Conservation (phyloP, 495 filamentous ascomycete genomes). For the Hypoxylon cercidicola region DNA sequence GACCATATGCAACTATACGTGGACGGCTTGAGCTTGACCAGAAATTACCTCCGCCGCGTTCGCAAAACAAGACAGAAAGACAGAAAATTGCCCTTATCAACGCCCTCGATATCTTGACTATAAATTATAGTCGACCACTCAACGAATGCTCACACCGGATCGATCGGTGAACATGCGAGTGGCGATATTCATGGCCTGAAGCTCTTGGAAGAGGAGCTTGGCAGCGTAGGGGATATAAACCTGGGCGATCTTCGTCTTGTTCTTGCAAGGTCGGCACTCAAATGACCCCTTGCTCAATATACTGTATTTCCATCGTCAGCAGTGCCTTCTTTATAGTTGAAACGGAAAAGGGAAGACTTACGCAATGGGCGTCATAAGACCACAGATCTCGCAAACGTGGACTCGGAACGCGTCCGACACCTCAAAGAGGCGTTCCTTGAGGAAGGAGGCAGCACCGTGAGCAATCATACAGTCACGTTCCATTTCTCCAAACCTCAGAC, state of each 20-base stretch:
- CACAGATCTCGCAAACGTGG: conserved; percentile 98
- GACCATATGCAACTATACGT: conserved; percentile 35
- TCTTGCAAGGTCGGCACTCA: conserved; percentile 96
- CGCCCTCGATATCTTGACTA: background rate
- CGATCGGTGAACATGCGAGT: conserved; percentile 93
- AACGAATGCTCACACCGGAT: conserved; percentile 76
- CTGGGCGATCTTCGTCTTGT: conserved; percentile 97
- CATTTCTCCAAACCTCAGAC: conserved; percentile 99
- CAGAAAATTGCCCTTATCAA: background rate
- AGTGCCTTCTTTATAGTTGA: conserved; percentile 4
- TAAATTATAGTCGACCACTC: conserved; percentile 13
- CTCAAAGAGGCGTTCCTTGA: conserved; percentile 97
- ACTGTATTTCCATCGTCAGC: conserved; percentile 60
- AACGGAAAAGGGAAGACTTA: conserved; percentile 65
- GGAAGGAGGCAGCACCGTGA: conserved; percentile 93
- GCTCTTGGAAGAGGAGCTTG: conserved; percentile 98
- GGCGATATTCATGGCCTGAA: conserved; percentile 98
- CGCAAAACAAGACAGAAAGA: background rate
- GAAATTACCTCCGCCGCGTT: background rate
- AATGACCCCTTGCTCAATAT: conserved; percentile 93
- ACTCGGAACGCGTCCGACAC: conserved; percentile 98
- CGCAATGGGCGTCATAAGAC: conserved; percentile 98
- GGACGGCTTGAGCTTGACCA: background rate
- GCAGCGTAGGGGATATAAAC: conserved; percentile 97
- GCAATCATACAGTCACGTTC: conserved; percentile 99